Conservation (phyloP, 148 eudicot genomes). For the Rhododendron ovatum region DNA sequence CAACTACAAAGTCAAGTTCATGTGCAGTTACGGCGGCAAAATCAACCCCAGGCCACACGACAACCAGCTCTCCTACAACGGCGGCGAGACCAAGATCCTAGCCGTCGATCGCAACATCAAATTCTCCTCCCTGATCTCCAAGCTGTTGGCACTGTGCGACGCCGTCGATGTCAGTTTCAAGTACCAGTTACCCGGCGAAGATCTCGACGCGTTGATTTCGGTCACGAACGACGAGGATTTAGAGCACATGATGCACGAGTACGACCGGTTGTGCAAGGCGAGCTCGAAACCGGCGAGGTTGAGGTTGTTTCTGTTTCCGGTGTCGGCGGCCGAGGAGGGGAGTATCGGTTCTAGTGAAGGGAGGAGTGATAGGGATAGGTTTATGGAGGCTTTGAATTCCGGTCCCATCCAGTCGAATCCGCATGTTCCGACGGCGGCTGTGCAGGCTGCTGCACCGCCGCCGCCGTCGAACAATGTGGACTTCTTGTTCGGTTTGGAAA, state of each 20-base stretch:
- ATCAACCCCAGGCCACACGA: conserved; percentile 78
- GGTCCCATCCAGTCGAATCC: conserved; percentile 28
- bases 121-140: conserved; percentile 30
- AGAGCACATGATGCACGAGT: conserved; percentile 90
- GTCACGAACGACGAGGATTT: conserved; percentile 89
- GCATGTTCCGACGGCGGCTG: conserved; percentile 1
- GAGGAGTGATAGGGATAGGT: conserved; percentile 41
- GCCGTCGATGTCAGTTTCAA: conserved; percentile 39
- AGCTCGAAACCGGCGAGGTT: conserved; percentile 64
- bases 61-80: conserved; percentile 61
- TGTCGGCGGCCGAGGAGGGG: conserved; percentile 9
- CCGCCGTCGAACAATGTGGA: conserved; percentile 44
- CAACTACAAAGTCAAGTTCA: conserved; percentile 58
- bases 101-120: conserved; percentile 54
- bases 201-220: conserved; percentile 77
- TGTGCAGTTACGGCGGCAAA: conserved; percentile 81
- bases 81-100: conserved; percentile 84
- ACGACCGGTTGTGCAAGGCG: conserved; percentile 54
- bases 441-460: background rate
- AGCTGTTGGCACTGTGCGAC: conserved; percentile 34
- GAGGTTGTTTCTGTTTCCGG: conserved; percentile 53
- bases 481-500: conserved; percentile 74
- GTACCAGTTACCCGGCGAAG: conserved; percentile 88
- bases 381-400: conserved; percentile 56
- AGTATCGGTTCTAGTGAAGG: conserved; percentile 39